These are phyloP conservation scores for Halenospora varia DNA, from an alignment of 495 filamentous ascomycete species.

Conservation along the genomic window DNA sequence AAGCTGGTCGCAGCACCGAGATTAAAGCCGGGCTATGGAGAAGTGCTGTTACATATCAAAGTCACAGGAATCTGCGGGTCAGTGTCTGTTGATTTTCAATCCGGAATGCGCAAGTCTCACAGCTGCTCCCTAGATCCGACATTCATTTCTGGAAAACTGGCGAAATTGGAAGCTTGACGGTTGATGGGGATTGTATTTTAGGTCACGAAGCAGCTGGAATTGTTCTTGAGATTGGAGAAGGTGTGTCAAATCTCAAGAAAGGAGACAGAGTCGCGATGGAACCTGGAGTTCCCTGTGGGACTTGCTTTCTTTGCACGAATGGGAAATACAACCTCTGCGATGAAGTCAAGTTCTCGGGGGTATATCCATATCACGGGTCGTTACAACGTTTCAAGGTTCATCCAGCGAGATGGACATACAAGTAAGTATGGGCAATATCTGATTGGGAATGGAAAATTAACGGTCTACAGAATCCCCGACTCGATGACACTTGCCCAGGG, in stretches of 20 bases:
- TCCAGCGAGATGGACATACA: slow-evolving; percentile 47
- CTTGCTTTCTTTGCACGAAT: slow-evolving; percentile 44
- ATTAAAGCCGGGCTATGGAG: too few relatives aligned
- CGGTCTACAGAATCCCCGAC: too few relatives aligned
- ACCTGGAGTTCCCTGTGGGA: slow-evolving; percentile 44
- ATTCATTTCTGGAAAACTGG: slow-evolving; percentile 53
- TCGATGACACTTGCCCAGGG: slow-evolving; percentile 42
- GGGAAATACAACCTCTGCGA: slow-evolving; percentile 51
- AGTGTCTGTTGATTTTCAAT: too few relatives aligned
- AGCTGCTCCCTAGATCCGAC: slow-evolving; percentile 30
- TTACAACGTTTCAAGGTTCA: slow-evolving; percentile 55
- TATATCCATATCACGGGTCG: slow-evolving; percentile 54
- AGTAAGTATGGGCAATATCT: too few relatives aligned
- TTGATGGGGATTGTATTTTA: slow-evolving; percentile 34
- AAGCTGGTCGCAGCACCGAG: too few relatives aligned
- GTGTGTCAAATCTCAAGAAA: slow-evolving; percentile 61
- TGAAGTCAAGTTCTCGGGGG: slow-evolving; percentile 48
- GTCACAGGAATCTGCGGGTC: too few relatives aligned
- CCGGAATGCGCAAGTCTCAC: too few relatives aligned
- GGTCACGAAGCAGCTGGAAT: slow-evolving; percentile 72
- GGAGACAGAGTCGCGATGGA: slow-evolving; percentile 72
- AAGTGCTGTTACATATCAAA: too few relatives aligned
- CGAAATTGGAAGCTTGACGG: slow-evolving; percentile 33
- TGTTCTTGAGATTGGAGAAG: slow-evolving; percentile 61
- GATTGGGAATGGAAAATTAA: too few relatives aligned